These are phyloP conservation scores for Aspergillus pseudoterreus DNA, from an alignment of 2,329 filamentous ascomycete species.

Conservation along the genomic window DNA sequence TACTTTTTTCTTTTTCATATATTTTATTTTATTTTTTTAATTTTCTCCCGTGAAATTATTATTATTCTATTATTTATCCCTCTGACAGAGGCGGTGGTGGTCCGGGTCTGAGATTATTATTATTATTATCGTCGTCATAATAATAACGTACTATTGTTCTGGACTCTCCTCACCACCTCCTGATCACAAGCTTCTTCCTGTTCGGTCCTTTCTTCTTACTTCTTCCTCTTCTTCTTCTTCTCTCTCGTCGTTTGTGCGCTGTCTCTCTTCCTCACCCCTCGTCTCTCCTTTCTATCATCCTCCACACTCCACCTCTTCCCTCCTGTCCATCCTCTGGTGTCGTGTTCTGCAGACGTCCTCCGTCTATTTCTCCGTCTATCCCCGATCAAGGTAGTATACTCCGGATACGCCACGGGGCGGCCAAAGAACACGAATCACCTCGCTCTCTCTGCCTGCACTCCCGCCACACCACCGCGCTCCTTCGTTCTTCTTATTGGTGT, in stretches of 20 bases:
- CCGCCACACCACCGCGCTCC: slow-evolving; percentile 10
- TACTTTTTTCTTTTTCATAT: not conserved
- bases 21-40: slow-evolving; percentile 4
- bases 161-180: slow-evolving; percentile 4
- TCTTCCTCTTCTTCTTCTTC: slow-evolving; percentile 3
- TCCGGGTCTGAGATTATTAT: too few relatives aligned
- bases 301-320: not conserved
- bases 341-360: not conserved
- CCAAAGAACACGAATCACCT: slow-evolving; percentile 6
- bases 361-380: slow-evolving; percentile 7
- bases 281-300: slow-evolving; percentile 4
- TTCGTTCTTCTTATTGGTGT: slow-evolving; percentile 10
- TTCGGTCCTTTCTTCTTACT: slow-evolving; percentile 4
- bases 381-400: slow-evolving; percentile 4
- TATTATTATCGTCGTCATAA: too few relatives aligned
- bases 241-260: not conserved
- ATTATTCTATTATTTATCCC: slow-evolving; percentile 3
- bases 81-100: too few relatives aligned
- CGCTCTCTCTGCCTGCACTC: slow-evolving; percentile 11
- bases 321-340: not conserved
- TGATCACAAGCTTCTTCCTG: slow-evolving; percentile 2
- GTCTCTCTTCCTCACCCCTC: slow-evolving; percentile 8
- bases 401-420: slow-evolving; percentile 9
- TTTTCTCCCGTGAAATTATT: not conserved
- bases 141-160: slow-evolving; percentile 1